Evolutionary conservation across 768 basidiomycete species (phyloP).

Genomic region (Pleurotus citrinopileatus): DNA sequence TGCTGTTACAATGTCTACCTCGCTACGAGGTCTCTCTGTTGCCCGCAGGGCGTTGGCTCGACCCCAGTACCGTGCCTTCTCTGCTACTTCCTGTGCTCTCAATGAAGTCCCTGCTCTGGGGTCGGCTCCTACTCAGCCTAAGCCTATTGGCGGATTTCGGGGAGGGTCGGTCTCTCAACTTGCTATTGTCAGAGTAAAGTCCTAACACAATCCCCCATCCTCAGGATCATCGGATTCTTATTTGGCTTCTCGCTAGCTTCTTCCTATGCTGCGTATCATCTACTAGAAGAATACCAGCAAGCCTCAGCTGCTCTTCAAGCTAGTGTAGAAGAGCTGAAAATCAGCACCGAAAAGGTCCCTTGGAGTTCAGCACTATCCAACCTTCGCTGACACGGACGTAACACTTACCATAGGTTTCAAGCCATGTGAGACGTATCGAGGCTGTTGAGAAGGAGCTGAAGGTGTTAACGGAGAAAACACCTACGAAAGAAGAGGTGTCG

Average conservation of each 20-base stretch:
- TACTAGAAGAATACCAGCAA: slow-evolving; percentile 87
- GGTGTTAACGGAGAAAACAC: slow-evolving; percentile 59
- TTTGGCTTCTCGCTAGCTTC: slow-evolving; percentile 91
- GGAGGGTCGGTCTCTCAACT: slow-evolving; percentile 44
- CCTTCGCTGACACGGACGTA: too few species aligned
- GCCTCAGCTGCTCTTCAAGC: slow-evolving; percentile 86
- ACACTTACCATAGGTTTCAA: slow-evolving; percentile 71
- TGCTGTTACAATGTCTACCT: slow-evolving; percentile 31
- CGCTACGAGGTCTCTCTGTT: slow-evolving; percentile 25
- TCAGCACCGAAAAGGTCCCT: slow-evolving; percentile 82
- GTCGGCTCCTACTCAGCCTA: slow-evolving; percentile 54
- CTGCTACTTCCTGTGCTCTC: slow-evolving; percentile 38
- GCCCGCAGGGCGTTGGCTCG: slow-evolving; percentile 13
- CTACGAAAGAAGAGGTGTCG: slow-evolving; percentile 79
- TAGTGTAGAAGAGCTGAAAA: slow-evolving; percentile 83
- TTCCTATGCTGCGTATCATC: slow-evolving; percentile 80
- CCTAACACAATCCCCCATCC: slow-evolving; percentile 8
- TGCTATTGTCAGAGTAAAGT: neutral
- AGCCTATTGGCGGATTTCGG: slow-evolving; percentile 72
- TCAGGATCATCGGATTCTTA: slow-evolving; percentile 81
- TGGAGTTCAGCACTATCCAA: too few species aligned
- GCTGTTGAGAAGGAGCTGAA: slow-evolving; percentile 89
- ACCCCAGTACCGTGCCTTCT: slow-evolving; percentile 33
- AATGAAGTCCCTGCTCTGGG: slow-evolving; percentile 56
- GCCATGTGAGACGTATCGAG: slow-evolving; percentile 81